Base-by-base conservation (phyloP, 2,329 filamentous ascomycete species). In the Cordyceps cicadae region DNA sequence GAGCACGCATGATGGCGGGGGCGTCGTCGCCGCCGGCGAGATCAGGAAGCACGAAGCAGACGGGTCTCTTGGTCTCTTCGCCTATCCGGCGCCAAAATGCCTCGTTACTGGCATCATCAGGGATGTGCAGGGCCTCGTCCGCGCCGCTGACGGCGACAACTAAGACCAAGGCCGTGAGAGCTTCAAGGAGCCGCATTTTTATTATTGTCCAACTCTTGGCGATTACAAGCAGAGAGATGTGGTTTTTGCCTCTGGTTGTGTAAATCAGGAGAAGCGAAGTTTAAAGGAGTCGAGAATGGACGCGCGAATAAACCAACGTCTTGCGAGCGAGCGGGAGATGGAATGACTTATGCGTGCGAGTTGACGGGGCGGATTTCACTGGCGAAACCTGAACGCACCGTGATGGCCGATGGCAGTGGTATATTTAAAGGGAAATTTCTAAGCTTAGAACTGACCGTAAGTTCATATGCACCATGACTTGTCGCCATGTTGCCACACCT, bases 11-110 rank as follows among this genome's bases (percentile, higher is more conserved):
- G 26, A 75, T 71, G 12, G 64, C 64, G 1, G 66, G 67, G 5
- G 69, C 71, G 55, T 74, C 71, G 60, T 75, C 72, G 2, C 64
- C 66, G 1, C 67, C 70, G 5, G 67, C 15, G 17, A 37, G 24
- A 19, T 65, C 26, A 1, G 71, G 70, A 37, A 67, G 19, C 43
- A 75, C 48, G 50, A 72, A 62, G 65, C 71, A 69, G 29, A 73
- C 19, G 1, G 1, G 4, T 19, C 24, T 37, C 37, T 48, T 26
- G 12, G 26, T 9, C 12, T 26, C 29, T 1, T 14, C 34, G 19
- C 52, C 53, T 1, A 12, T 4, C 4, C 11, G 5, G 6, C 4
- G 9, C 59, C 59, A 61, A 9, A 12, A 55, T 15, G 12, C 15
- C n/a, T 55, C 52, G n/a, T 43, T 24, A 14, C 29, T 17, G n/a